phyloP scores from a whole-genome alignment of 2,329 filamentous ascomycete genomes.

The Fusarium sp. region DNA sequence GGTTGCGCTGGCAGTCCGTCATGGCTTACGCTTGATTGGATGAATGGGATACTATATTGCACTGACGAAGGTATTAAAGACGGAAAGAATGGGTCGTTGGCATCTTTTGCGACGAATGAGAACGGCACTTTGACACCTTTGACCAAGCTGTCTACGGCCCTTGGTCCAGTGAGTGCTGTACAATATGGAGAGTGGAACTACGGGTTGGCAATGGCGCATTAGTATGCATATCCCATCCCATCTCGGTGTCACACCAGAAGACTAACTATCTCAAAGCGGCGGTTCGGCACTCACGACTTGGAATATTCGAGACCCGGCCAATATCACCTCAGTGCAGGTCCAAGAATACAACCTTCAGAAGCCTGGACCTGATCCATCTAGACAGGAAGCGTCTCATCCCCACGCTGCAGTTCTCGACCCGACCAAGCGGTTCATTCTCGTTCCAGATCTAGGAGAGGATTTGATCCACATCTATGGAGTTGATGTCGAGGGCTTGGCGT shows the following conservation, averaged over 20 bases:
- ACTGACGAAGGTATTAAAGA: slow-evolving; percentile 65
- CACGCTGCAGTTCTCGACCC: slow-evolving; percentile 75
- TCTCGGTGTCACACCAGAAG: background rate
- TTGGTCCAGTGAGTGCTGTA: slow-evolving; percentile 58
- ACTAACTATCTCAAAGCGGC: slow-evolving; percentile 46
- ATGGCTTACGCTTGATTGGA: slow-evolving; percentile 68
- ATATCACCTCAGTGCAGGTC: slow-evolving; percentile 53
- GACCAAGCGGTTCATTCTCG: slow-evolving; percentile 69
- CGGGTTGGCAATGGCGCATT: slow-evolving; percentile 59
- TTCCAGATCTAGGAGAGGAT: slow-evolving; percentile 75
- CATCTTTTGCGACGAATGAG: slow-evolving; percentile 52
- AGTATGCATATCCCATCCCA: slow-evolving; percentile 51
- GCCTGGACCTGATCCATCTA: slow-evolving; percentile 54
- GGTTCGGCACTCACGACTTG: slow-evolving; percentile 59
- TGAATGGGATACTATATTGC: slow-evolving; percentile 66
- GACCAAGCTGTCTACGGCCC: slow-evolving; percentile 49
- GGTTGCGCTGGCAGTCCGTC: slow-evolving; percentile 66
- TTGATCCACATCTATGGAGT: slow-evolving; percentile 67
- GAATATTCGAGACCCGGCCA: slow-evolving; percentile 54
- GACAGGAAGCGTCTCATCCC: slow-evolving; percentile 70
- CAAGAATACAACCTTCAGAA: slow-evolving; percentile 54
- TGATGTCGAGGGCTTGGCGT: slow-evolving; percentile 55
- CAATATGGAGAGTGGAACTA: slow-evolving; percentile 56
- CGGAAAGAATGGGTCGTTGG: slow-evolving; percentile 60
- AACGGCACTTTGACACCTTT: slow-evolving; percentile 56